Evolutionary conservation across 75 land plant species (phyloP).

Genomic region (Pinus tabuliformis): DNA sequence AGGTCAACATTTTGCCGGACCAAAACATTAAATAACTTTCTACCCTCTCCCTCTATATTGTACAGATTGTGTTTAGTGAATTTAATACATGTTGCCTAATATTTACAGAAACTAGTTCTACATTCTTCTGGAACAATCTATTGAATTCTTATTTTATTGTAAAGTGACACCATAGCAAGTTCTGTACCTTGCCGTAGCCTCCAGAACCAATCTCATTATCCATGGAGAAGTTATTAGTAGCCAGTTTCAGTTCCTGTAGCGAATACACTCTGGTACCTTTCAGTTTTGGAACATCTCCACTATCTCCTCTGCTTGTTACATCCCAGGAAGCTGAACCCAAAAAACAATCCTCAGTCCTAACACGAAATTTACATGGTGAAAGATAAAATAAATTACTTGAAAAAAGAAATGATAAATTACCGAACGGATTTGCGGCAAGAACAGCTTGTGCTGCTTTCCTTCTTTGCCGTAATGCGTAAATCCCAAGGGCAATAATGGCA

Average conservation of each 20-base stretch:
- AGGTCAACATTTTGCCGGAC: too few relatives aligned
- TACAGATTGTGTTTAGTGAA: too few relatives aligned
- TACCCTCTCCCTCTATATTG: too few relatives aligned
- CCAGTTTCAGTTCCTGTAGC: slow-evolving; percentile 65
- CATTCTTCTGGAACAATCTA: too few relatives aligned
- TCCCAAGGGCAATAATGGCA: not conserved
- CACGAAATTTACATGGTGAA: too few relatives aligned
- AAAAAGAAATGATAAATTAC: slow-evolving; percentile 2
- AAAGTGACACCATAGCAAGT: too few relatives aligned
- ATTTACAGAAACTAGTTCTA: too few relatives aligned
- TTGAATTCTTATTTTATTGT: too few relatives aligned
- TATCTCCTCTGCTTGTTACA: slow-evolving; percentile 21
- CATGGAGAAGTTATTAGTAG: slow-evolving; percentile 63
- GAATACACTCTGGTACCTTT: slow-evolving; percentile 84
- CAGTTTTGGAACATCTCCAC: slow-evolving; percentile 67
- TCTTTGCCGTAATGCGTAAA: slow-evolving; percentile 29
- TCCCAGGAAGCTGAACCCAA: not conserved
- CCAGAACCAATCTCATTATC: slow-evolving; percentile 75
- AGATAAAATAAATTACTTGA: too few relatives aligned
- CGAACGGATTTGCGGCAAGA: slow-evolving; percentile 24
- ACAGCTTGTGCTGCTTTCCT: slow-evolving; percentile 27
- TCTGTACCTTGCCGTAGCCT: slow-evolving; percentile 82
- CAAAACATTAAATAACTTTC: too few relatives aligned
- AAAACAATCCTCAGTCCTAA: not conserved
- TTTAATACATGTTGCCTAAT: too few relatives aligned